A percentile compares a stretch with the other conserved stretches of the same genome.
Conservation (phyloP, 1,139 yeast species). For the Meyerozyma elateridarum region DNA sequence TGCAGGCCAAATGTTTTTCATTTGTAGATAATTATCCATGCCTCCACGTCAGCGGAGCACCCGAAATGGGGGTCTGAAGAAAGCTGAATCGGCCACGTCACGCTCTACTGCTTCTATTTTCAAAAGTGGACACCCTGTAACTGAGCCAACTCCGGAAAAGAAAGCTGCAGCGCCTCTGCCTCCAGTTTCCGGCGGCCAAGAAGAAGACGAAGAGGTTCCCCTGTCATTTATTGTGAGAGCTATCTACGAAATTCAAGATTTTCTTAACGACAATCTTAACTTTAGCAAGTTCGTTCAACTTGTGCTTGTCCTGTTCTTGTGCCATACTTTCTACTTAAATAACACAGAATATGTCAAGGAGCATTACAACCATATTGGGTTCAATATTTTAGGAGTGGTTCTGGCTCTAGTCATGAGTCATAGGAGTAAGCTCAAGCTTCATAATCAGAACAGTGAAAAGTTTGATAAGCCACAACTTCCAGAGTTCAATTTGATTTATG, state of each 20-base stretch:
- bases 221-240: not conserved
- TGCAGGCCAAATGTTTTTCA: too few species aligned
- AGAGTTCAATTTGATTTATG: constrained; percentile 36
- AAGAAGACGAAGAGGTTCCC: not conserved
- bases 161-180: too few species aligned
- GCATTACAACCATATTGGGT: constrained; percentile 24
- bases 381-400: constrained; percentile 32
- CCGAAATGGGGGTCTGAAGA: too few species aligned
- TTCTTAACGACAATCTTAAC: constrained; percentile 31
- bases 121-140: too few species aligned
- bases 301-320: constrained; percentile 25
- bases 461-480: constrained; percentile 24
- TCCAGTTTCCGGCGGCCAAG: too few species aligned
- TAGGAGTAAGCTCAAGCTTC: constrained; percentile 17
- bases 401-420: constrained; percentile 29
- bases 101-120: too few species aligned
- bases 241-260: constrained; percentile 35
- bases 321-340: constrained; percentile 28
- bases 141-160: too few species aligned
- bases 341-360: constrained; percentile 16
- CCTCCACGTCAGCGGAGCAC: too few species aligned
- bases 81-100: too few species aligned
- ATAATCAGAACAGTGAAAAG: constrained; percentile 11
- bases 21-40: too few species aligned
- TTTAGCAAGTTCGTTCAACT: constrained; percentile 31